phyloP scores from a whole-genome alignment of 2,329 filamentous ascomycete genomes.

The Aspergillus carbonarius region DNA sequence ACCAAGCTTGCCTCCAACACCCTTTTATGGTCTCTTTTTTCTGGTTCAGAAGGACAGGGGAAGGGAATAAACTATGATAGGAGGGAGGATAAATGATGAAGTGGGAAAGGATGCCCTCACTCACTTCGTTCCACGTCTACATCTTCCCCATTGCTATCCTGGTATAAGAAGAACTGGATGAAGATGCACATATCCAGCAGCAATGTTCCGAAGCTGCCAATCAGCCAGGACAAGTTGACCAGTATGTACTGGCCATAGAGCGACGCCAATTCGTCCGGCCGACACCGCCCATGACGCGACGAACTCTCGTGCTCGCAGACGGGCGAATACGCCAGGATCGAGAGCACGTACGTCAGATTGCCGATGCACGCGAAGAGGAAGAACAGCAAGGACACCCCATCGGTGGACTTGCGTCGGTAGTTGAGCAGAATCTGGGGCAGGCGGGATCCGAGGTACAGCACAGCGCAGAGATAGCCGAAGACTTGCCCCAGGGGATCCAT shows the following conservation, averaged over 20 bases:
- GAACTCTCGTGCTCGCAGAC: conserved; percentile 49
- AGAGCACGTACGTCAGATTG: conserved; percentile 89
- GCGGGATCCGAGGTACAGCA: conserved; percentile 83
- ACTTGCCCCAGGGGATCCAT: conserved; percentile 81
- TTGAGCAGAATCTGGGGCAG: conserved; percentile 90
- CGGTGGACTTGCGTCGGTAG: conserved; percentile 86
- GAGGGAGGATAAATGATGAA: background rate
- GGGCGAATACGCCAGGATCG: conserved; percentile 86
- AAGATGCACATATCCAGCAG: conserved; percentile 84
- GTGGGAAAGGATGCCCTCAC: conserved; percentile 1
- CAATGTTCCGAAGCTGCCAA: conserved; percentile 84
- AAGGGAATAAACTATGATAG: background rate
- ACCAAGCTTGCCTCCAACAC: too few relatives aligned
- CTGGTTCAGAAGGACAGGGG: too few relatives aligned
- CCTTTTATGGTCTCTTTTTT: too few relatives aligned
- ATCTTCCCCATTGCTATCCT: conserved; percentile 34
- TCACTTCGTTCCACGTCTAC: conserved; percentile 9
- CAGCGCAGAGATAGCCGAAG: conserved; percentile 90
- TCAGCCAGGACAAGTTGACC: conserved; percentile 86
- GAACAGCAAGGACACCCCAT: conserved; percentile 90
- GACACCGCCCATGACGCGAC: conserved; percentile 50
- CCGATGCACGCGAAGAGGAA: conserved; percentile 96
- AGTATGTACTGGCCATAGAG: conserved; percentile 81
- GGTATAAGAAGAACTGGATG: conserved; percentile 87
- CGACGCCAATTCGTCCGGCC: conserved; percentile 60